phyloP scores from a whole-genome alignment of 441 rosid species.

The Sinapis alba region DNA sequence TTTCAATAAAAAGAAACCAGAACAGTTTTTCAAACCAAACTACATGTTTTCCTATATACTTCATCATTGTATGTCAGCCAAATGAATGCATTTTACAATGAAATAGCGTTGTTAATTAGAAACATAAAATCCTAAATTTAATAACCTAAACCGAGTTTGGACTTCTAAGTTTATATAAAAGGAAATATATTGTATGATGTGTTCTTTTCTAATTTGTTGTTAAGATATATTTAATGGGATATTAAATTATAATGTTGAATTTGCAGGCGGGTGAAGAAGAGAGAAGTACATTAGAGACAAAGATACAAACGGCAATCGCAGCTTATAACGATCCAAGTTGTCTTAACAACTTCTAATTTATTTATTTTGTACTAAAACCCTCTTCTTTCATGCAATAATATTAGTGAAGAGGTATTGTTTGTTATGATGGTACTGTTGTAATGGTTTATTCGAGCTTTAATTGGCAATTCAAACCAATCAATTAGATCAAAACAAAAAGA shows the following conservation, averaged over 20 bases:
- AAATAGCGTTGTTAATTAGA: not conserved
- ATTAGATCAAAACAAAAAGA: constrained; percentile 30
- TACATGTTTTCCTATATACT: not conserved
- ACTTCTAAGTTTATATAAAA: not conserved
- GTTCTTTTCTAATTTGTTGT: not conserved
- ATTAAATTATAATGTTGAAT: not conserved
- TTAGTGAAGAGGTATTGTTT: not conserved
- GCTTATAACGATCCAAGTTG: constrained; percentile 35
- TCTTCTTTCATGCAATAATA: not conserved
- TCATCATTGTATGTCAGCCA: not conserved
- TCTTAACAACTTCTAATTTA: constrained; percentile 19
- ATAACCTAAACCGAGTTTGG: not conserved
- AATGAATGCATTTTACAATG: not conserved
- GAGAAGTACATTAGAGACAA: constrained; percentile 23
- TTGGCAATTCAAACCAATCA: not conserved
- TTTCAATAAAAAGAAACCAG: not conserved
- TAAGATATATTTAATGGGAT: not conserved
- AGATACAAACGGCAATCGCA: constrained; percentile 37
- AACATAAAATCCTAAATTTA: not conserved
- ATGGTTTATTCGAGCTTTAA: not conserved
- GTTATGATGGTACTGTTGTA: not conserved
- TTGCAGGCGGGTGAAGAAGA: constrained; percentile 39
- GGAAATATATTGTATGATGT: not conserved
- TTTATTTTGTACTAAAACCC: not conserved
- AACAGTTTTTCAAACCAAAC: not conserved